phyloP scores from a whole-genome alignment of 2,329 filamentous ascomycete species.

The Metarhizium humberi region DNA sequence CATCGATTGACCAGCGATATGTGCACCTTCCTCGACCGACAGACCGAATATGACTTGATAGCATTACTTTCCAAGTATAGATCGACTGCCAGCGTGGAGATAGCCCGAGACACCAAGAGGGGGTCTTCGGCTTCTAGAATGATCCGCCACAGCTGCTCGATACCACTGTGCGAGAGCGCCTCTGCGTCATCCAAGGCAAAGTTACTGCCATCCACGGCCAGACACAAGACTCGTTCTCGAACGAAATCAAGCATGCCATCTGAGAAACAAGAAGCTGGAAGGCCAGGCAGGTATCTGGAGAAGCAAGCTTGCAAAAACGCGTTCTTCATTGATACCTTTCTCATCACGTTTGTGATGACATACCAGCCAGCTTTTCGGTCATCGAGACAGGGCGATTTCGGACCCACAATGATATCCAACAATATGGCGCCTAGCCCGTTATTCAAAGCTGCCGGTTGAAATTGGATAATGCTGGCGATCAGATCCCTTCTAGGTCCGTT shows the following conservation, averaged over 20 bases:
- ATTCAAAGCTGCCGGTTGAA: slow-evolving; percentile 54
- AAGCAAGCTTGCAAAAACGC: slow-evolving; percentile 47
- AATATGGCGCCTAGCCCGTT: slow-evolving; percentile 52
- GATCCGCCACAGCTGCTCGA: slow-evolving; percentile 76
- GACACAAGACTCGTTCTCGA: slow-evolving; percentile 36
- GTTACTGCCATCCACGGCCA: slow-evolving; percentile 33
- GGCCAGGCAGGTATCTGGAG: slow-evolving; percentile 43
- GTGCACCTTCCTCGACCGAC: slow-evolving; percentile 50
- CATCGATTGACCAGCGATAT: slow-evolving; percentile 65
- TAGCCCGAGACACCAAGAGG: slow-evolving; percentile 59
- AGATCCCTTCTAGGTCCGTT: slow-evolving; percentile 49
- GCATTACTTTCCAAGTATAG: slow-evolving; percentile 56
- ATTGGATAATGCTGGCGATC: slow-evolving; percentile 46
- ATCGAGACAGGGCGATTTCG: slow-evolving; percentile 44
- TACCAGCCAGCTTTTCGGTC: slow-evolving; percentile 63
- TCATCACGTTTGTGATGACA: slow-evolving; percentile 43
- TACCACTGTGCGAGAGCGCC: slow-evolving; percentile 41
- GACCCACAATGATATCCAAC: slow-evolving; percentile 67
- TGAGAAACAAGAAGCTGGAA: slow-evolving; percentile 51
- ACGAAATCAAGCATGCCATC: slow-evolving; percentile 55
- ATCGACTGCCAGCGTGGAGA: slow-evolving; percentile 57
- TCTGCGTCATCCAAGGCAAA: slow-evolving; percentile 42
- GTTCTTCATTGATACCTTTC: slow-evolving; percentile 36
- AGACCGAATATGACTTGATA: slow-evolving; percentile 39
- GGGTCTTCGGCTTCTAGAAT: slow-evolving; percentile 58